These are phyloP conservation scores for Orbilia quercus DNA, from an alignment of 2,329 filamentous ascomycete genomes.

Conservation along the genomic window DNA sequence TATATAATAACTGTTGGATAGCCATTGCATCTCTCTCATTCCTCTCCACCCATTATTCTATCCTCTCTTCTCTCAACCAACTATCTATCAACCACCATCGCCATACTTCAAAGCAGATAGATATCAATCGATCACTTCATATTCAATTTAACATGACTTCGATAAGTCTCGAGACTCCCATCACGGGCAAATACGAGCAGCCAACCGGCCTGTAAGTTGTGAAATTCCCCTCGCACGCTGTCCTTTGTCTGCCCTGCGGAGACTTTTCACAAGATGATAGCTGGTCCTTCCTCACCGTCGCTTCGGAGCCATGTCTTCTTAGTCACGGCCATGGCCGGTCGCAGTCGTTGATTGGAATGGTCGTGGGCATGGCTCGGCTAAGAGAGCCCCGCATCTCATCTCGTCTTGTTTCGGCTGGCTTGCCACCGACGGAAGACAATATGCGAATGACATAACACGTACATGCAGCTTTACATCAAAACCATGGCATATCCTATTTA, in stretches of 20 bases:
- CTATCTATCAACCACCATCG: neutral
- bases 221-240: neutral
- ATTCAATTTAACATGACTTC: conserved; percentile 35
- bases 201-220: conserved; percentile 62
- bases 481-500: conserved; percentile 54
- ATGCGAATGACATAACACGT: too few relatives aligned
- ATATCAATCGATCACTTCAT: conserved; percentile 1
- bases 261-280: conserved; percentile 38
- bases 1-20: conserved; percentile 26
- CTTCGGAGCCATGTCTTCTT: too few relatives aligned
- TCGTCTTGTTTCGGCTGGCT: conserved; percentile 24
- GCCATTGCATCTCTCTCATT: conserved; percentile 1
- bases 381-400: neutral
- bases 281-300: too few relatives aligned
- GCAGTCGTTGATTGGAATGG: too few relatives aligned
- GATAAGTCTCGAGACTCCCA: conserved; percentile 45
- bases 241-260: conserved; percentile 18
- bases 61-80: neutral
- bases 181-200: conserved; percentile 66
- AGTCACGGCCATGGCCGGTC: too few relatives aligned
- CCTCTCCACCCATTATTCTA: neutral
- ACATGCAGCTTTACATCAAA: conserved; percentile 57
- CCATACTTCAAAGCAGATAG: neutral
- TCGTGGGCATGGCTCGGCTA: conserved; percentile 2
- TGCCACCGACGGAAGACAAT: conserved; percentile 16